A percentile compares a stretch with the other conserved stretches of the same genome.
phyloP scores from a whole-genome alignment of 495 filamentous ascomycete species.

The Penicillium bovifimosum region DNA sequence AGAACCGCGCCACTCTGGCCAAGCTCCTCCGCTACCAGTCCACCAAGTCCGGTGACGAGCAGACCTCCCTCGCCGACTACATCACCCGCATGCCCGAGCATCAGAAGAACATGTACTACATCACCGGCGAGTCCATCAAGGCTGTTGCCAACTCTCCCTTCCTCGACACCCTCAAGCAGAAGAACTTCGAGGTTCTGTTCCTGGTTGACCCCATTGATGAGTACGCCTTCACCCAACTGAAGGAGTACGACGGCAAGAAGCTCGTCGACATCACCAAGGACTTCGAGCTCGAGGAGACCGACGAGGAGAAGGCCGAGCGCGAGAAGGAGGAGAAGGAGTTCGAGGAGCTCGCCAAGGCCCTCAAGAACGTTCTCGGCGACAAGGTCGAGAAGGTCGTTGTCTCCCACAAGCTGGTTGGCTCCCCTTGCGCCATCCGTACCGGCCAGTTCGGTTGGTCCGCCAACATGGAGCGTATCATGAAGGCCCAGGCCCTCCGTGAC shows the following conservation, averaged over 20 bases:
- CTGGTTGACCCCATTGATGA: slow-evolving; percentile 98
- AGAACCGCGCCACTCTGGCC: slow-evolving; percentile 89
- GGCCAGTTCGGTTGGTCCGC: slow-evolving; percentile 99
- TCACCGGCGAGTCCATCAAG: slow-evolving; percentile 99
- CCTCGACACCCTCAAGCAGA: slow-evolving; percentile 97
- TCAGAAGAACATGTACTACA: slow-evolving; percentile 99
- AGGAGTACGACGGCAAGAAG: slow-evolving; percentile 99
- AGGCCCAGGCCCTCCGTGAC: slow-evolving; percentile 98
- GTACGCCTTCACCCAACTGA: slow-evolving; percentile 99
- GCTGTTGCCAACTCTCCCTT: slow-evolving; percentile 96
- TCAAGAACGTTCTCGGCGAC: slow-evolving; percentile 99
- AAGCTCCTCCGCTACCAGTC: slow-evolving; percentile 99
- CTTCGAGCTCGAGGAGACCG: slow-evolving; percentile 99
- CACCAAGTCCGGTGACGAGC: slow-evolving; percentile 95
- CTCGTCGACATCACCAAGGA: slow-evolving; percentile 99
- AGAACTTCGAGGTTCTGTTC: slow-evolving; percentile 99
- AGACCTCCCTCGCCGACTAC: slow-evolving; percentile 92
- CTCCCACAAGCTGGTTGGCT: slow-evolving; percentile 91
- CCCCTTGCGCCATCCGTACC: slow-evolving; percentile 98
- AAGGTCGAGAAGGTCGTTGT: slow-evolving; percentile 99
- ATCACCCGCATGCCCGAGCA: slow-evolving; percentile 98
- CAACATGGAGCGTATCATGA: slow-evolving; percentile 99
- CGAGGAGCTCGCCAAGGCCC: slow-evolving; percentile 84
- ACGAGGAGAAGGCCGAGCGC: slow-evolving; percentile 96
- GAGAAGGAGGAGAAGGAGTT: slow-evolving; percentile 98